Percentiles rank a stretch among this genome's conserved stretches.
phyloP scores from a whole-genome alignment of 495 filamentous ascomycete species.

The Alectoria sarmentosa region DNA sequence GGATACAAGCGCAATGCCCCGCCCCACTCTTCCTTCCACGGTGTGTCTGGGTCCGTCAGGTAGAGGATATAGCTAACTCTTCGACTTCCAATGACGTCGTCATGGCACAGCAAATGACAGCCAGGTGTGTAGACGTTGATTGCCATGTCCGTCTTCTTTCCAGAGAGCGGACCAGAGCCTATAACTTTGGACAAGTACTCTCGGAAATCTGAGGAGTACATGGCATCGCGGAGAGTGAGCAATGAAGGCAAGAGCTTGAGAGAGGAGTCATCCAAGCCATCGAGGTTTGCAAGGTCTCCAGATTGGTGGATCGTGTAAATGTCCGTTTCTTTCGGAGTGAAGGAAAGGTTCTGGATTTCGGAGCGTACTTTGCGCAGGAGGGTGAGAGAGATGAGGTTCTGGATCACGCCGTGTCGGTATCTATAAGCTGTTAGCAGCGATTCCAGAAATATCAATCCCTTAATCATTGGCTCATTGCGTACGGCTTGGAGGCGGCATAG shows the following conservation, averaged over 20 bases:
- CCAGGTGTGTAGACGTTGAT: constrained; percentile 98
- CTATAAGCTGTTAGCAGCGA: constrained; percentile 30
- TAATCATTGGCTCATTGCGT: constrained; percentile 26
- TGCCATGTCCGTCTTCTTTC: constrained; percentile 97
- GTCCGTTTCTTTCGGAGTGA: constrained; percentile 98
- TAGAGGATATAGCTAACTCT: constrained; percentile 96
- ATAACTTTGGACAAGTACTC: constrained; percentile 81
- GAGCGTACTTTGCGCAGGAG: constrained; percentile 80
- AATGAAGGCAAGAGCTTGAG: constrained; percentile 78
- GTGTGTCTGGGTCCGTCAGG: constrained; percentile 78
- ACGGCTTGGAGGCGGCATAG: constrained; percentile 70
- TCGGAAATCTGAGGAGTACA: constrained; percentile 87
- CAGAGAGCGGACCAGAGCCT: constrained; percentile 76
- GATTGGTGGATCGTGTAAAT: constrained; percentile 99
- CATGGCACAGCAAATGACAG: constrained; percentile 91
- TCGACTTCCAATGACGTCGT: constrained; percentile 94
- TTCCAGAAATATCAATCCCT: neutral
- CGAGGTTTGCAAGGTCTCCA: constrained; percentile 92
- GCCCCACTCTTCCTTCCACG: constrained; percentile 92
- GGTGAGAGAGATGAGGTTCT: constrained; percentile 62
- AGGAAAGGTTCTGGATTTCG: constrained; percentile 88
- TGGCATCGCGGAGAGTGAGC: constrained; percentile 76
- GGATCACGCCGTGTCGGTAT: constrained; percentile 90
- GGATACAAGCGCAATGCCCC: constrained; percentile 88
- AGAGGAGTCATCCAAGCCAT: constrained; percentile 79